Evolutionary conservation across 495 filamentous ascomycete species (phyloP), one percentile per base, ranked within the genome.

Genomic region (Opeltia flavorubescens): DNA sequence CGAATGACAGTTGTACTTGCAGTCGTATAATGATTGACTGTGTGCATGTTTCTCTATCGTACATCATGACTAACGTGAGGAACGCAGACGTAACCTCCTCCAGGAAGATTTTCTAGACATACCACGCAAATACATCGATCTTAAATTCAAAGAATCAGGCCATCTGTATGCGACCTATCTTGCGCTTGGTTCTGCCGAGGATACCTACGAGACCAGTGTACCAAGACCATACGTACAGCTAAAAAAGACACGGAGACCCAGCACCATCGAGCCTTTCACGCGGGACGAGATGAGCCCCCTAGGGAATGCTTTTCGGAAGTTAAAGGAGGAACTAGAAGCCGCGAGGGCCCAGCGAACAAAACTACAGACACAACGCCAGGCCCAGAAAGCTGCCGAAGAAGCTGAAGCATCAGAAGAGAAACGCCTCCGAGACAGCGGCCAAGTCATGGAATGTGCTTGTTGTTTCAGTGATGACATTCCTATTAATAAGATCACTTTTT

Each of bases 391-490:
- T 50, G 39, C 46, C 15, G 38, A 36, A 9, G 74, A 70, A 17
- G 53, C 66, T 13, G 55, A 59, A 25, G 62, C 50, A 7, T 70
- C 68, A 9, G 63, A 70, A 45, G 63, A 63, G 5, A 60, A 72
- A 18, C 72, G 63, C 63, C 36, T 67, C 59, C 45, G 62, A 30
- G 58, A 50, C 23, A 50, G 48, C 25, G 56, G 61, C 33, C 60
- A 61, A 30, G 57, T 80, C 30, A 57, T 64, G 9, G 83, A 88
- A 46, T 85, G 82, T 52, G 70, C 66, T 13, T 85, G 82, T 55
- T 94, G 86, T 57, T 89, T 69, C 51, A n/a, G n/a, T n/a, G 63
- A 66, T 9, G 80, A 86, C 2, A 70, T 69, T 43, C 67, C 82
- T 6, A 61, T 74, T 40, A 80, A 85, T 55, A 67, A 74, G 26